Conservation (phyloP, 352 stramenopile genomes). For the Phytopythium sindhum region DNA sequence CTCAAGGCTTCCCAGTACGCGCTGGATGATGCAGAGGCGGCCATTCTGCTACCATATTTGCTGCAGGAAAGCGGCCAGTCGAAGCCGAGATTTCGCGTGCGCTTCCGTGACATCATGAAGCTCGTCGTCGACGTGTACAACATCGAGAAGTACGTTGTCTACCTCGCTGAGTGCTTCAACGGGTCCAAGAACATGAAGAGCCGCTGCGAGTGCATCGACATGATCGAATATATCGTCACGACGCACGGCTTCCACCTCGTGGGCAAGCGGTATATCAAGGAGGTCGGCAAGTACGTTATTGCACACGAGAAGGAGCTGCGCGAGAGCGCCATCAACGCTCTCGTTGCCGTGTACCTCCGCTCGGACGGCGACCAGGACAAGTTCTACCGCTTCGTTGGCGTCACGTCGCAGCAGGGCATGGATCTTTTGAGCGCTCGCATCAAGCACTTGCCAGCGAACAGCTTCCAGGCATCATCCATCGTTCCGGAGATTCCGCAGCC, state of each 20-base stretch:
- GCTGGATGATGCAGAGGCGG: slow-evolving; percentile 79
- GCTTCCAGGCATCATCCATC: slow-evolving; percentile 11
- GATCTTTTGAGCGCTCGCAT: slow-evolving; percentile 73
- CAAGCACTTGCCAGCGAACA: slow-evolving; percentile 63
- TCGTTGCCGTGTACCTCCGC: slow-evolving; percentile 69
- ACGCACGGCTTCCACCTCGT: slow-evolving; percentile 56
- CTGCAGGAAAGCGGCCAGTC: slow-evolving; percentile 83
- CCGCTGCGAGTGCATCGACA: slow-evolving; percentile 78
- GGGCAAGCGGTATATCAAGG: slow-evolving; percentile 73
- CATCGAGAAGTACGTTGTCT: slow-evolving; percentile 70
- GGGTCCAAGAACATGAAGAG: slow-evolving; percentile 86
- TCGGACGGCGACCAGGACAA: slow-evolving; percentile 70
- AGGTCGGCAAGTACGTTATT: slow-evolving; percentile 74
- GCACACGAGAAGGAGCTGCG: slow-evolving; percentile 83
- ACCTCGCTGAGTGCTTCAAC: slow-evolving; percentile 80
- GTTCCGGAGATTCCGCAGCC: slow-evolving; percentile 6
- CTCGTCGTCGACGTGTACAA: slow-evolving; percentile 77
- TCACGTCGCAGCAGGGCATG: slow-evolving; percentile 78
- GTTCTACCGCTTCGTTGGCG: slow-evolving; percentile 72
- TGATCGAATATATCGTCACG: slow-evolving; percentile 75
- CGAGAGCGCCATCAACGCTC: slow-evolving; percentile 64
- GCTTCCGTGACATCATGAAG: slow-evolving; percentile 85
- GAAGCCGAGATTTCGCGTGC: slow-evolving; percentile 77
- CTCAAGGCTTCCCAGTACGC: slow-evolving; percentile 61
- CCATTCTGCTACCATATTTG: slow-evolving; percentile 78